Conservation (phyloP, 2,329 filamentous ascomycete species). For the Fusarium camptoceras region DNA sequence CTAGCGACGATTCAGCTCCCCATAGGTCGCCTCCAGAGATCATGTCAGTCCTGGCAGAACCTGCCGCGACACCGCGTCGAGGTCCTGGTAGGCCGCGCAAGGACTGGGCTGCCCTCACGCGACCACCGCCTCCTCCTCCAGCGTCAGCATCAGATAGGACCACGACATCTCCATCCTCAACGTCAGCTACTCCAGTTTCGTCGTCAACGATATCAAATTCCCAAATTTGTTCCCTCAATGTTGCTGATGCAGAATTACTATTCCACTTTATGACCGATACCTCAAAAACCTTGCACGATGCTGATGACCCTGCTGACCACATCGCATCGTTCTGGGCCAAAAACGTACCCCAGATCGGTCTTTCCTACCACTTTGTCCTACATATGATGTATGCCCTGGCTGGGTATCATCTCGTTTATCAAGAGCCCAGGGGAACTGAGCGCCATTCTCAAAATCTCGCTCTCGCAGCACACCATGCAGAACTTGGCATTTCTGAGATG, state of each 20-base stretch:
- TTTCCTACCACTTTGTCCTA: slow-evolving; percentile 47
- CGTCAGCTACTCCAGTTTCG: slow-evolving; percentile 38
- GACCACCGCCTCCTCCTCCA: slow-evolving; percentile 29
- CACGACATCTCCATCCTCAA: slow-evolving; percentile 42
- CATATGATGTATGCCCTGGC: slow-evolving; percentile 47
- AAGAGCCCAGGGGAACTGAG: slow-evolving; percentile 37
- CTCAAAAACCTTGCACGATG: slow-evolving; percentile 40
- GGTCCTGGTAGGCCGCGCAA: slow-evolving; percentile 49
- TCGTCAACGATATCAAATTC: slow-evolving; percentile 40
- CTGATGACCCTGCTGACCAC: slow-evolving; percentile 28
- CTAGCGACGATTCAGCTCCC: slow-evolving; percentile 34
- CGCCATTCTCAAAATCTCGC: slow-evolving; percentile 30
- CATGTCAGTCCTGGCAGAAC: slow-evolving; percentile 28
- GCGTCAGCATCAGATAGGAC: slow-evolving; percentile 36
- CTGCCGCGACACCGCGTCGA: slow-evolving; percentile 40
- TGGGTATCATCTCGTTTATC: slow-evolving; percentile 44
- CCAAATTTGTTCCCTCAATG: slow-evolving; percentile 41
- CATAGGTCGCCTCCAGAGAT: slow-evolving; percentile 32
- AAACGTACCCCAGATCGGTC: slow-evolving; percentile 47
- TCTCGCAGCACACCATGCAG: slow-evolving; percentile 44
- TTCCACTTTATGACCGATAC: slow-evolving; percentile 47
- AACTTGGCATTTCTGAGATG: slow-evolving; percentile 45
- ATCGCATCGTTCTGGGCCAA: slow-evolving; percentile 46
- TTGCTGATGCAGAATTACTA: slow-evolving; percentile 48
- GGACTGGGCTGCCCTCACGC: slow-evolving; percentile 46